Base-by-base conservation (phyloP, 2,329 filamentous ascomycete genomes). In the Penicillium verrucosum region DNA sequence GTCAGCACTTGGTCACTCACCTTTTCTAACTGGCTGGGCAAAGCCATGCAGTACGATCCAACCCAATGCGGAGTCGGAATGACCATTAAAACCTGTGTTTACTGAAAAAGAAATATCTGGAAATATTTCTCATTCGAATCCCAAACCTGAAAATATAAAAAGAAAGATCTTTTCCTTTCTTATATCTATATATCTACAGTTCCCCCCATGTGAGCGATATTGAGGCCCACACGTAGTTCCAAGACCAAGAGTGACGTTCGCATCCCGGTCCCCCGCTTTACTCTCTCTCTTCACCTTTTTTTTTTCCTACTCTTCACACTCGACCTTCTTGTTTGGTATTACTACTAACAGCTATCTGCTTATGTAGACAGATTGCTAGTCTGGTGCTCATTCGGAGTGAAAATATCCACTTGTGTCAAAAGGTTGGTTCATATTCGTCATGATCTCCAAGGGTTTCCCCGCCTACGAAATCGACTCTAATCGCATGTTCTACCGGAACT, bases 121-220 rank as follows among this genome's bases (percentile, higher is more conserved):
- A 6, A n/a, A 50, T 16, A 40, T 23, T 18, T 30, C 25, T 49
- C 16, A 27, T 21, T 27, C 11, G 1, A 23, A 18, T 48, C 14
- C 14, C 8, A 32, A 45, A 6, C 21, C 30, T 29, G 18, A 8
- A 42, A 51, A 18, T 34, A 34, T 34, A 16, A 3, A 16, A 25
- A 32, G 18, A 32, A 27, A 14, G 3, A 18, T 9, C 5, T 4
- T 16, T 18, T 40, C 25, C 12, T 16, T 50, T 29, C 11, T n/a
- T 9, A 12, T 21, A 21, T 21, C 21, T 11, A 11, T 21, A 16
- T 12, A 25, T 9, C n/a, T 4, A 21, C 11, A 16, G 7, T 40
- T 40, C 3, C 3, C 16, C 16, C 2, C 40, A 65, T 65, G 62
- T 58, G 57, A 61, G 55, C 53, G 62, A 44, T 65, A 66, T 58